These are phyloP conservation scores for Boechera retrofracta DNA, from an alignment of 345 rosid genomes.

Conservation along the genomic window DNA sequence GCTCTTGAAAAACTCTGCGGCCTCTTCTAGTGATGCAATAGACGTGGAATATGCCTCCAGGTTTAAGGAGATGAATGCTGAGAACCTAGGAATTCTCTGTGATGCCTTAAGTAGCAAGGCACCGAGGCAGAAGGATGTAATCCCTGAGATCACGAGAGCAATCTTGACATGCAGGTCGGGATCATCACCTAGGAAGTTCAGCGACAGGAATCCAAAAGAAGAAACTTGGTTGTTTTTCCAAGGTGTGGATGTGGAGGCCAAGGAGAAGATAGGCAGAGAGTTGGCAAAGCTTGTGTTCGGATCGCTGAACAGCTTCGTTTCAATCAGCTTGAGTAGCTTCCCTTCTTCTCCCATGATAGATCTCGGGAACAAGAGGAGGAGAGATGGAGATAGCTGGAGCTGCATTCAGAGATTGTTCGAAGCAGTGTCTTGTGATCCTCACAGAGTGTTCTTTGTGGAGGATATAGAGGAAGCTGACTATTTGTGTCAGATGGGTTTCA, in stretches of 20 bases:
- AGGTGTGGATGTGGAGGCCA: slow-evolving; percentile 65
- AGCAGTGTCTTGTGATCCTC: slow-evolving; percentile 62
- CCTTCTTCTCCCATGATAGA: slow-evolving; percentile 58
- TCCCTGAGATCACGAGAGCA: slow-evolving; percentile 60
- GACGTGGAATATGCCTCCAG: slow-evolving; percentile 53
- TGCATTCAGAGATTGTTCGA: slow-evolving; percentile 63
- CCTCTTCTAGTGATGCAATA: slow-evolving; percentile 58
- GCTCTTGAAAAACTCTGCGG: slow-evolving; percentile 53
- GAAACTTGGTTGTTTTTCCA: slow-evolving; percentile 81
- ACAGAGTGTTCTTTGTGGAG: slow-evolving; percentile 72
- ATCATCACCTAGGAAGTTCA: slow-evolving; percentile 49
- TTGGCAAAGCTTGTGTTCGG: slow-evolving; percentile 68
- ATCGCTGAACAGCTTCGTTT: slow-evolving; percentile 48
- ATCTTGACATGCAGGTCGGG: slow-evolving; percentile 74
- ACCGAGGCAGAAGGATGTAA: slow-evolving; percentile 61
- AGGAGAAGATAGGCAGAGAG: slow-evolving; percentile 70
- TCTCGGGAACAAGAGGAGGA: slow-evolving; percentile 54
- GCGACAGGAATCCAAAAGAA: slow-evolving; percentile 46
- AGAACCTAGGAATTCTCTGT: slow-evolving; percentile 57
- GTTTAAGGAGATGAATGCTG: slow-evolving; percentile 58
- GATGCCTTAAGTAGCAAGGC: slow-evolving; percentile 64
- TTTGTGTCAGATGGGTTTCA: slow-evolving; percentile 59
- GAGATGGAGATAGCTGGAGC: slow-evolving; percentile 56
- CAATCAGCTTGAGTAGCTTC: slow-evolving; percentile 57
- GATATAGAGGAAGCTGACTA: slow-evolving; percentile 69